These are phyloP conservation scores for Xylaria scruposa DNA, from an alignment of 495 filamentous ascomycete species.

Conservation along the genomic window DNA sequence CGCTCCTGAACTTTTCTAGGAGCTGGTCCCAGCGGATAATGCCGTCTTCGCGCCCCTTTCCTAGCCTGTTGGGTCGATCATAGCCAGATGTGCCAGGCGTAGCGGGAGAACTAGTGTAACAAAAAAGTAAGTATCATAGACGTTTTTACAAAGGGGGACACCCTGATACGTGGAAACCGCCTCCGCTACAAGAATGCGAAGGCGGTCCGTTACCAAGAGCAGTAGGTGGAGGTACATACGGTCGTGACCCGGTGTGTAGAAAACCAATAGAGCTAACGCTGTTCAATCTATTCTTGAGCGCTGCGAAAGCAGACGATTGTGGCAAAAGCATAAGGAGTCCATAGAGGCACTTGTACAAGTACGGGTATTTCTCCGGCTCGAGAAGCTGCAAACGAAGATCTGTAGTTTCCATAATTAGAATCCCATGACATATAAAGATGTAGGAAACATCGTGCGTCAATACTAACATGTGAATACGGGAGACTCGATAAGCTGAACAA, in stretches of 20 bases:
- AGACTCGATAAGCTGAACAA: constrained; percentile 96
- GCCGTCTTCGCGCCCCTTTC: constrained; percentile 80
- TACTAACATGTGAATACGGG: constrained; percentile 92
- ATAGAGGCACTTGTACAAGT: constrained; percentile 98
- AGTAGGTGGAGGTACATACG: constrained; percentile 63
- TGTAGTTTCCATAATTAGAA: constrained; percentile 42
- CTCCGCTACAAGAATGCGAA: constrained; percentile 47
- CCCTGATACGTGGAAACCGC: constrained; percentile 43
- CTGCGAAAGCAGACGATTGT: constrained; percentile 95
- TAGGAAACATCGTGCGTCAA: constrained; percentile 8
- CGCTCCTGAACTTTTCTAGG: constrained; percentile 91
- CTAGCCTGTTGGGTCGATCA: constrained; percentile 79
- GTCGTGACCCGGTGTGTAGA: constrained; percentile 80
- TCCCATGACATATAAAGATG: neutral
- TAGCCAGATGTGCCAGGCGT: constrained; percentile 60
- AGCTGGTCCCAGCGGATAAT: constrained; percentile 91
- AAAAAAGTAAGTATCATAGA: constrained; percentile 41
- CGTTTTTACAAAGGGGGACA: constrained; percentile 33
- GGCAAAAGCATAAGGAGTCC: constrained; percentile 97
- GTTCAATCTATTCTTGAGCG: constrained; percentile 94
- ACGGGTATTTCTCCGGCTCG: constrained; percentile 95
- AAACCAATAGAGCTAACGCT: constrained; percentile 97
- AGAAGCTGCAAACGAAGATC: constrained; percentile 95
- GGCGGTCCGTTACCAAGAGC: constrained; percentile 25
- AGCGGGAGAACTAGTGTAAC: constrained; percentile 49